Evolutionary conservation across 306 rosid genomes (phyloP).

Genomic region (Coriaria nepalensis): DNA sequence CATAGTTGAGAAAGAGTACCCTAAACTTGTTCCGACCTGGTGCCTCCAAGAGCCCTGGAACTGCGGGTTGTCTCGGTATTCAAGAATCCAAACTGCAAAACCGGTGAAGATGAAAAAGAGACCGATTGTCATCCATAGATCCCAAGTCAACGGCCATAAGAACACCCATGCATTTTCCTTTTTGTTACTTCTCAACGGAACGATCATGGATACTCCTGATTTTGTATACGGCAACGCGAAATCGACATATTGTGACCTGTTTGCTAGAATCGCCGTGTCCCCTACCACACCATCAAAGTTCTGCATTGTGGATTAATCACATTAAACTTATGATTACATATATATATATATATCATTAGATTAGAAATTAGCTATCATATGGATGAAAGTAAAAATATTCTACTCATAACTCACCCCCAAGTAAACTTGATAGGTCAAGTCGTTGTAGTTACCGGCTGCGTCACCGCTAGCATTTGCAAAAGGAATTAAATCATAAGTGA

Average conservation of each 20-base stretch:
- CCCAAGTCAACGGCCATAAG: not conserved
- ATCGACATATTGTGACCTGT: no score
- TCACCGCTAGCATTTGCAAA: not conserved
- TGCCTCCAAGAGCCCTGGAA: not conserved
- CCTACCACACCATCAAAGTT: not conserved
- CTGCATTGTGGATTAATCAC: no score
- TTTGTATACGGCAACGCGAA: not conserved
- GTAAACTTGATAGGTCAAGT: not conserved
- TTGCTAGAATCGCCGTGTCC: not conserved
- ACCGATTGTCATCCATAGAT: not conserved
- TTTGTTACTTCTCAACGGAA: not conserved
- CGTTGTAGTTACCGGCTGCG: not conserved
- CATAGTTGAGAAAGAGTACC: conserved; percentile 4
- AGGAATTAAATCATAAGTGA: not conserved
- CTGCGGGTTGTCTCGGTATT: not conserved
- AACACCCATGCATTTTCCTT: not conserved
- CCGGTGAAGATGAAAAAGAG: not conserved
- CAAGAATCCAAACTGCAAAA: conserved; percentile 1
- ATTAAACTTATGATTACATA: no score
- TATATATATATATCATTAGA: not conserved
- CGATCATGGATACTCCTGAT: conserved; percentile 19
- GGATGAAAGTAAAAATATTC: not conserved
- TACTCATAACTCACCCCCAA: not conserved
- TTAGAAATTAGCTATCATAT: not conserved
- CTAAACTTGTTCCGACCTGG: conserved; percentile 9